Base-by-base conservation (phyloP, 441 rosid genomes). In the Corymbia calophylla region DNA sequence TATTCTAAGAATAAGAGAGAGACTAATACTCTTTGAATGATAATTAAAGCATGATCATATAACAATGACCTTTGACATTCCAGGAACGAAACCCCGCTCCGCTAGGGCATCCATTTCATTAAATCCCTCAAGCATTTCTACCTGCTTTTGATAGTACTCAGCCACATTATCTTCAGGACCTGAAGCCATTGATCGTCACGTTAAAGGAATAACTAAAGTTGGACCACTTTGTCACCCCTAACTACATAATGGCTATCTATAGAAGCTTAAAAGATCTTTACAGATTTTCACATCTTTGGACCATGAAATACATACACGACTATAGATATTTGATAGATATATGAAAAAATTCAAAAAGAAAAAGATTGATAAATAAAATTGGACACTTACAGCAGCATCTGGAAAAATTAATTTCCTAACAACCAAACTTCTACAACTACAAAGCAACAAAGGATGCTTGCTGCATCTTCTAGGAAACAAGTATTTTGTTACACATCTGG, bases 141-240 rank as follows among this genome's bases (percentile, higher is more conserved):
- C 96, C 90, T 95, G 97, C 92, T 93, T 91, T 91, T 93, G 94
- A 93, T 95, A 95, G 73, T 95, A 95, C 90, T 93, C 94, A 9
- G 94, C 93, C 39, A 95, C 93, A 39, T 73, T 73, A 73, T 73
- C 84, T 73, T 7, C 49, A 44, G 29, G 51, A 73, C 84, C 84
- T 39, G 84, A 73, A 73, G 51, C 9, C 84, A 73, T 23, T 9
- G 5, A 73, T 73, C 84, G 3, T 39, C 84, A 39, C 5, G 15
- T 73, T 11, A 73, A 39, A 73, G 84, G 51, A 21, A 44, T 49
- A 73, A 73, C 84, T 6, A 73, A 73, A 23, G 84, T 18, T 32
- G 16, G 51, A 73, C 84, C 84, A 39, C 25, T 73, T 21, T 21
- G 49, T 23, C 27, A 21, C 84, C 84, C 27, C 3, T 39, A 44